Base-by-base conservation (phyloP, 2,329 filamentous ascomycete species). In the Aspergillus spinulosporus region DNA sequence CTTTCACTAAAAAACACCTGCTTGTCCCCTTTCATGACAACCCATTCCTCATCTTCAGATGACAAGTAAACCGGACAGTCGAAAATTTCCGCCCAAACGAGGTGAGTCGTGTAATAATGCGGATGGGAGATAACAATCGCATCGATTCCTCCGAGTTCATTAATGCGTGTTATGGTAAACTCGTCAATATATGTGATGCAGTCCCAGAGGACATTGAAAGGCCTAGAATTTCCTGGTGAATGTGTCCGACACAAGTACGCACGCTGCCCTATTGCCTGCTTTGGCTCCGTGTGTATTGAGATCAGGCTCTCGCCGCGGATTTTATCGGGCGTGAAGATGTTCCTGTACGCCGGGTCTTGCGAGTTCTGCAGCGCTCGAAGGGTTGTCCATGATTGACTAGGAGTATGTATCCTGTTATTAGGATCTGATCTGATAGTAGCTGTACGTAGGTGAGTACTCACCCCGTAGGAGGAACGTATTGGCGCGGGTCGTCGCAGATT, bases 121-220 rank as follows among this genome's bases (percentile, higher is more conserved):
- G 90, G 90, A 72, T 95, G 89, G 8, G 82, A 86, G 60, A 92
- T 90, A 62, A 85, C 85, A 45, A 94, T 92, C 0, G 87, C 89
- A 34, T 77, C 76, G 9, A 95, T 67, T 0, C 88, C 88, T 43
- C 89, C 89, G 5, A 85, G 76, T 0, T 67, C 68, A 5, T 81
- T 78, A 64, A 93, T 84, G 54, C 72, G 69, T 0, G 40, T 1
- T 0, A 89, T 72, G 0, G 89, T 92, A 3, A 80, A 79, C 1
- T 80, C 73, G 68, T 92, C 88, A 2, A 94, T 75, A 61, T 85
- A 84, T 0, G 88, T 82, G 55, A 94, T 77, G 59, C 88, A 85
- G 72, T 94, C 90, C 90, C 90, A 95, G 1, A 94, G 81, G 1
- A 94, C 72, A 68, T 92, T 92, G 32, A 52, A 52, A 8, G 49